Evolutionary conservation across 1,284 basidiomycete genomes (phyloP), one percentile per base, ranked within the genome.

Genomic region (Ceratobasidium sp.): DNA sequence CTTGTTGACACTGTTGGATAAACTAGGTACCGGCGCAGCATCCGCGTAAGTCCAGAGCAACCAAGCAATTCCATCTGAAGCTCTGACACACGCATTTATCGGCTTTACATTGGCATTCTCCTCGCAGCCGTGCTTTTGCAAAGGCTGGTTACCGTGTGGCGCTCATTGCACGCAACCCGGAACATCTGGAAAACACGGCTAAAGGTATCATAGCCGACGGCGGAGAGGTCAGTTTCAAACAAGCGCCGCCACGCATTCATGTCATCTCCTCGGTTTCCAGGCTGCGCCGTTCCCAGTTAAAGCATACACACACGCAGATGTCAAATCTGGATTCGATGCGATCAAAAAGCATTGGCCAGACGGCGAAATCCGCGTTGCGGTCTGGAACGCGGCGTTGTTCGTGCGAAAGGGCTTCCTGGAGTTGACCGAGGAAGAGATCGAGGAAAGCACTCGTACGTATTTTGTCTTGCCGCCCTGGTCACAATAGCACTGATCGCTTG

Each of bases 331-430:
- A 1, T 92, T 92, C 81, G 76, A 79, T 5, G 78, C 82, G 12
- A 86, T 92, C 78, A 85, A 84, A 65, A 75, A 80, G 26, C 83
- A 81, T 57, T 92, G 86, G 81, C 81, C 82, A 1, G 79, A 82
- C 34, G 82, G 85, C 41, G 83, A 83, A 43, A 83, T 92, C 58
- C 86, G 87, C 26, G 89, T 84, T 3, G 91, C 89, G 0, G 77
- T 93, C 21, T 93, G 85, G 81, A 93, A 93, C 77, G 85, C 84
- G 0, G 88, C 82, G 0, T 79, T 84, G 45, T 85, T 83, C 4
- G 79, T 88, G 4, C 90, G 85, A 83, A 91, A 91, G 79, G 82
- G 83, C 0, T 93, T 93, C 84, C 80, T 93, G 28, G 84, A 90
- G 18, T 78, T 89, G 30, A 90, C 88, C 0, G 85, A 87, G 26